phyloP scores from a whole-genome alignment of 2,329 filamentous ascomycete species.

The Lojkania enalia region DNA sequence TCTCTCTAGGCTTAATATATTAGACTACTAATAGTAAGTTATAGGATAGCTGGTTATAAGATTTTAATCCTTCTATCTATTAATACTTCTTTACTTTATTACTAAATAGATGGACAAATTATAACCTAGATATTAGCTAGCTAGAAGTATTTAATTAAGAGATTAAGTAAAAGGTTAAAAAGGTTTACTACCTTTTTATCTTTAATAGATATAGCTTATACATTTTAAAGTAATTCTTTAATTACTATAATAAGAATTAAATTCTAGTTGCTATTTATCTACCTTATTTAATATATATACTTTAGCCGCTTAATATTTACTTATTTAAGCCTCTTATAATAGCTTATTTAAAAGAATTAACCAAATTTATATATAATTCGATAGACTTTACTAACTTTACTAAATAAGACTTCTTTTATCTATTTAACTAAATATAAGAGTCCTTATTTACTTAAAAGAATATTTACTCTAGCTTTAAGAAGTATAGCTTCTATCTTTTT shows the following conservation, averaged over 20 bases:
- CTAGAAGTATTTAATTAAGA: constrained; percentile 13
- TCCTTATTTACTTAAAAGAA: too few relatives aligned
- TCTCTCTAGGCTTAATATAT: constrained; percentile 22
- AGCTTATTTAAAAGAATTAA: constrained; percentile 1
- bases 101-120: constrained; percentile 9
- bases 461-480: not conserved
- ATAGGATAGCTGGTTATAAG: constrained; percentile 17
- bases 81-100: constrained; percentile 11
- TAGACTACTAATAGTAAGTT: constrained; percentile 16
- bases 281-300: constrained; percentile 7
- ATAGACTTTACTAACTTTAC: too few relatives aligned
- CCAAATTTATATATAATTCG: too few relatives aligned
- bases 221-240: constrained; percentile 8
- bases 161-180: constrained; percentile 9
- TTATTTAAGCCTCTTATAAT: constrained; percentile 7
- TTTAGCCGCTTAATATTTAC: constrained; percentile 6
- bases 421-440: too few relatives aligned
- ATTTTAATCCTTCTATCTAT: constrained; percentile 9
- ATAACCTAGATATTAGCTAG: constrained; percentile 7
- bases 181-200: constrained; percentile 5
- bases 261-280: constrained; percentile 7
- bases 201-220: constrained; percentile 9
- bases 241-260: constrained; percentile 7
- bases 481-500: not conserved
- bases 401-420: too few relatives aligned